Evolutionary conservation across 2,329 filamentous ascomycete species (phyloP).

Genomic region (Microcyclospora pomicola): DNA sequence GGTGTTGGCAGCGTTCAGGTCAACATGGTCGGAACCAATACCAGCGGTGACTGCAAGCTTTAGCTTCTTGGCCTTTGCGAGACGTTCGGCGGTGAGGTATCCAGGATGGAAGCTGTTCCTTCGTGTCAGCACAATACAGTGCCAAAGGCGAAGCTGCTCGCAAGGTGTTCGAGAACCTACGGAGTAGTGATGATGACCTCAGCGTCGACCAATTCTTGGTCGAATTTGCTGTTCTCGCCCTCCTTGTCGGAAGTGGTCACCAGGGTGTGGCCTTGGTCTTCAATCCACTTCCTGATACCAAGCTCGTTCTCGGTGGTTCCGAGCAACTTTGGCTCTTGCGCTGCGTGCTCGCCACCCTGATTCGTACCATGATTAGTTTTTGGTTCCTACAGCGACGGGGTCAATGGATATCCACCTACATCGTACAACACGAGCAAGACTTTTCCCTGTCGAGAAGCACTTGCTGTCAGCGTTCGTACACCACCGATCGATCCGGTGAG

Average conservation of each 20-base stretch:
- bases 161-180: slow-evolving; percentile 35
- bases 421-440: slow-evolving; percentile 91
- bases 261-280: slow-evolving; percentile 90
- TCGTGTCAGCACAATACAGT: slow-evolving; percentile 1
- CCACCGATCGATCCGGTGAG: slow-evolving; percentile 33
- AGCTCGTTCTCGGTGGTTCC: slow-evolving; percentile 98
- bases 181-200: slow-evolving; percentile 99
- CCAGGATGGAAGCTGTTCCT: slow-evolving; percentile 77
- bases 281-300: slow-evolving; percentile 91
- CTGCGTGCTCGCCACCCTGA: slow-evolving; percentile 67
- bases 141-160: background rate
- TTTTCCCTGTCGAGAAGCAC: slow-evolving; percentile 71
- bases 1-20: slow-evolving; percentile 92
- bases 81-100: slow-evolving; percentile 90
- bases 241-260: slow-evolving; percentile 98
- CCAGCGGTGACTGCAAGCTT: slow-evolving; percentile 95
- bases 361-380: slow-evolving; percentile 1
- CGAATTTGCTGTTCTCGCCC: slow-evolving; percentile 80
- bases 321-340: slow-evolving; percentile 75
- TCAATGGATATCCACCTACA: slow-evolving; percentile 36
- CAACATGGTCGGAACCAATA: slow-evolving; percentile 97
- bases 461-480: slow-evolving; percentile 49
- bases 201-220: slow-evolving; percentile 88
- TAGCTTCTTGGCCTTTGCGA: slow-evolving; percentile 96
- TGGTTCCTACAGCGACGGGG: slow-evolving; percentile 2